Percentiles rank a stretch among this genome's conserved stretches.
These are phyloP conservation scores for Hypoxylon fuscum DNA, from an alignment of 495 filamentous ascomycete genomes.

Conservation along the genomic window DNA sequence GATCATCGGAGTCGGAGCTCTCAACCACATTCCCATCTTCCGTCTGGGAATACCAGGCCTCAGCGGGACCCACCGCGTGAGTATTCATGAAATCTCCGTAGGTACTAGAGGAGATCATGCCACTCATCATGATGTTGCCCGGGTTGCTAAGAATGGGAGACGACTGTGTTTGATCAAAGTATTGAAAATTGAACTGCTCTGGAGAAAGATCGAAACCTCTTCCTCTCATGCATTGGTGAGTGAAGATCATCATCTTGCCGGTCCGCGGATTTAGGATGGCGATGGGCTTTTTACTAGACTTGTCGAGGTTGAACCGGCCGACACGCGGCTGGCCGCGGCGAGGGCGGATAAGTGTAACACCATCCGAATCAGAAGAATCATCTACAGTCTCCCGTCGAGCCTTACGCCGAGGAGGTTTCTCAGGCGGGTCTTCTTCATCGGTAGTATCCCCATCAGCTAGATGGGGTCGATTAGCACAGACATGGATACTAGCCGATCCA, in stretches of 20 bases:
- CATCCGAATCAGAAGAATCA: conserved; percentile 56
- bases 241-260: conserved; percentile 76
- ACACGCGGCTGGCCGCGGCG: conserved; percentile 56
- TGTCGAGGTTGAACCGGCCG: conserved; percentile 64
- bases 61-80: conserved; percentile 74
- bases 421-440: conserved; percentile 76
- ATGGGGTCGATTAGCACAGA: conserved; percentile 61
- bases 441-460: conserved; percentile 87
- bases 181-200: conserved; percentile 55
- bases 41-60: conserved; percentile 78
- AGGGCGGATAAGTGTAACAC: conserved; percentile 48
- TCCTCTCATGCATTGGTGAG: conserved; percentile 45
- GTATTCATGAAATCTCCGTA: conserved; percentile 67
- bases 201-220: conserved; percentile 55
- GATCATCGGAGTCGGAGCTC: conserved; percentile 58
- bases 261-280: conserved; percentile 75
- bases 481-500: conserved; percentile 17
- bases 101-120: conserved; percentile 61
- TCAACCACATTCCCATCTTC: conserved; percentile 57
- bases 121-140: conserved; percentile 81
- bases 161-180: conserved; percentile 61
- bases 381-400: conserved; percentile 50
- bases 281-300: conserved; percentile 71
- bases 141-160: conserved; percentile 72
- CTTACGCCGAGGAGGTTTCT: conserved; percentile 64